Base-by-base conservation (phyloP, 78 protist genomes). In the Cavenderia fasciculata region DNA sequence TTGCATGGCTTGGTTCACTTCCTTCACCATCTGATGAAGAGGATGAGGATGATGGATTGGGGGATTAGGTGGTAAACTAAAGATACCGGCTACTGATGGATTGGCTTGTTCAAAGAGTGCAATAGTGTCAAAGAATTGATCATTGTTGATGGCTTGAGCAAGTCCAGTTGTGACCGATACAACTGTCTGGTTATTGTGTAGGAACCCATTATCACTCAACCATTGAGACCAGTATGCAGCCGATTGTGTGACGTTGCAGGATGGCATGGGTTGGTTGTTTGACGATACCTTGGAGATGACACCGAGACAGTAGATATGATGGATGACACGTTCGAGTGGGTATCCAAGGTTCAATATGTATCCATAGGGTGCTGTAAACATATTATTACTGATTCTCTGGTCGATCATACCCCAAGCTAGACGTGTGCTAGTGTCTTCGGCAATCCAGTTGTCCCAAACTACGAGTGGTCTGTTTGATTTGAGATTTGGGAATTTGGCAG, bases 361-460 rank as follows among this genome's bases (percentile, higher is more conserved):
- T 33, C 86, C 86, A 57, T 57, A 40, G n/a, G 66, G 46, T 7
- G 70, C 23, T 5, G 49, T 38, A 34, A 61, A 75, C 36, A 75
- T 59, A 10, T 12, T 34, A 5, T 49, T 12, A 5, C 40, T 51
- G 19, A 61, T 57, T 27, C 73, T 40, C 4, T 44, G 47, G 33
- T 71, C 77, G 11, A 75, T 75, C 71, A 75, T 59, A 41, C 86
- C 86, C 86, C 86, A 75, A 0, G 73, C 41, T 12, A 75, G 59
- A n/a, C 61, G 38, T 12, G 66, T 49, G 31, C 12, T 43, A 0
- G 86, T 46, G 31, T 75, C 86, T 41, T 41, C 73, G 18, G 86
- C 86, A 46, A 75, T 75, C 86, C 86, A 75, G 46, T 75, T 75
- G n/a, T 57, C 71, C 66, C 66, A 75, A 36, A 61, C 38, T 57